Percentiles rank a stretch among this genome's conserved stretches.
These are phyloP conservation scores for Coemansia sp. DNA, from an alignment of 192 early-diverging fungal species.

Conservation along the genomic window DNA sequence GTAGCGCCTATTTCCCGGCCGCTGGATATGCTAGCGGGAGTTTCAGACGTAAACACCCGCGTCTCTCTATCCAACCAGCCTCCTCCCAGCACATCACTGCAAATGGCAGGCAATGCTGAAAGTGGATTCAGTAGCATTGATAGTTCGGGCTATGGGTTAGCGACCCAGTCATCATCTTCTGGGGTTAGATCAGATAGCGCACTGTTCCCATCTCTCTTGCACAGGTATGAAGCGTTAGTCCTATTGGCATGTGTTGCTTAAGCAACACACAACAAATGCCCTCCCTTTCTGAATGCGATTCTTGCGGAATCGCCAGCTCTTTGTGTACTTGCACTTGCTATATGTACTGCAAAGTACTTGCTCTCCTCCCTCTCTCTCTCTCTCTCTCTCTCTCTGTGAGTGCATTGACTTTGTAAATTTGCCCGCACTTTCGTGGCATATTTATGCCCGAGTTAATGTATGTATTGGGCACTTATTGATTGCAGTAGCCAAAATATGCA, in stretches of 20 bases:
- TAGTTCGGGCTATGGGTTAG: constrained; percentile 20
- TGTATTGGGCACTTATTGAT: no score
- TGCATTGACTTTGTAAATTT: no score
- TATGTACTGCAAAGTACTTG: no score
- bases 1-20: constrained; percentile 11
- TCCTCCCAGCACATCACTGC: constrained; percentile 9
- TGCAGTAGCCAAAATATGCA: background rate
- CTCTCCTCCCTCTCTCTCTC: no score
- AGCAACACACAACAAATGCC: no score
- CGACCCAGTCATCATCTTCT: constrained; percentile 16
- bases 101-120: constrained; percentile 11
- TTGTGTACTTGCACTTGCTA: no score
- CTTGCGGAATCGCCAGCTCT: no score
- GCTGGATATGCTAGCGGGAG: constrained; percentile 4
- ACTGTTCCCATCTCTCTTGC: constrained; percentile 42
- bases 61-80: constrained; percentile 17
- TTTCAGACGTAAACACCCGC: background rate
- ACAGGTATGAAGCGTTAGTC: constrained; percentile 37
- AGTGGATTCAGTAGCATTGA: constrained; percentile 32
- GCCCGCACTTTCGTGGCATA: no score
- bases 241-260: background rate
- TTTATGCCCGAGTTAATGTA: no score
- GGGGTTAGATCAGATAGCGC: constrained; percentile 21
- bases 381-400: no score
- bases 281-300: no score